Evolutionary conservation across 805 yeast species (phyloP), one percentile per base, ranked within the genome.

Genomic region (Yamadazyma kitorensis): DNA sequence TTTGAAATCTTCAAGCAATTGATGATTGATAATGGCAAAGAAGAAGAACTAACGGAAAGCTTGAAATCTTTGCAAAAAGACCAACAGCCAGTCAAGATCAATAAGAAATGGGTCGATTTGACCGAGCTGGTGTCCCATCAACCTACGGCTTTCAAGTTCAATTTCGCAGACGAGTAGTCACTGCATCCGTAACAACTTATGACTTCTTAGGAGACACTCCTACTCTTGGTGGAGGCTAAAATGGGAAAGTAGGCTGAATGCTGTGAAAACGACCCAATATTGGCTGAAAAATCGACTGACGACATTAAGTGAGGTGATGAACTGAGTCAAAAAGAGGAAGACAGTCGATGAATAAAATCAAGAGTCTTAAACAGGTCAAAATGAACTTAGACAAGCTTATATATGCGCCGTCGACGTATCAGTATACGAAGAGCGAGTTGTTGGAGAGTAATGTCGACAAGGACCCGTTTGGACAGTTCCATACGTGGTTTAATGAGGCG

Each of bases 361-460:
- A n/a, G n/a, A n/a, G n/a, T n/a, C n/a, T n/a, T n/a, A n/a, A n/a
- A n/a, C n/a, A 24, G 11, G 6, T 6, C 13, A 21, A 9, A 8
- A 43, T 43, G 47, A 43, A 33, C 16, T 36, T 37, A 24, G 40
- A 39, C 17, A 43, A 37, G 31, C 48, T 67, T 33, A 58, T 70
- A 49, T 80, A 86, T 59, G 95, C 95, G 2, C 96, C 95, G 15
- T 76, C 81, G 49, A 86, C 96, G 0, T 84, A 86, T 48, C 97
- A 89, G 57, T 89, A 89, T 59, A 80, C 80, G 38, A 82, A 84
- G 53, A 76, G 67, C 27, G 69, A 76, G 11, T 60, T 88, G 37
- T 69, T 72, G 31, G 80, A 74, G 27, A 38, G 58, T 0, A 77
- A 84, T 17, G 61, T 87, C 10, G 55, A 52, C 9, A 26, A 55